Conservation (phyloP, 495 filamentous ascomycete species). For the Astrocystis sublimbata region DNA sequence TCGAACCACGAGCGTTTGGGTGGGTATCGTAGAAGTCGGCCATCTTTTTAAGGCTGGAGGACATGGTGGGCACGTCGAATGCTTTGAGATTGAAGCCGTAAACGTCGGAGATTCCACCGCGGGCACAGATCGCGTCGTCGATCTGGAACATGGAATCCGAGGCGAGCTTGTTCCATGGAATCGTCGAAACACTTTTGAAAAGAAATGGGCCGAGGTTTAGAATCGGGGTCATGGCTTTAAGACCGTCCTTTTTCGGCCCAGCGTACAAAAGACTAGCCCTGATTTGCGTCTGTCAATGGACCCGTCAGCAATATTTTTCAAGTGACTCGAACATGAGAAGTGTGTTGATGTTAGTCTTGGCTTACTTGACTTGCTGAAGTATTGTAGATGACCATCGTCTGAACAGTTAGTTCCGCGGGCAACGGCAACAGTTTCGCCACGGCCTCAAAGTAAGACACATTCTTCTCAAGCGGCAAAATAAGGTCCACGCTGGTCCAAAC, state of each 20-base stretch:
- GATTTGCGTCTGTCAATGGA: background rate
- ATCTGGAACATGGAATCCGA: background rate
- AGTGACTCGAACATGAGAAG: too few species aligned
- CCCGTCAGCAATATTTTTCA: too few species aligned
- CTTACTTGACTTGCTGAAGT: too few species aligned
- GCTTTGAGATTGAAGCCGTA: background rate
- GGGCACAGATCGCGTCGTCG: background rate
- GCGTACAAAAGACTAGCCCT: background rate
- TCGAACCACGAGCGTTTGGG: background rate
- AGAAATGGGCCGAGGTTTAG: background rate
- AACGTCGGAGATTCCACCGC: background rate
- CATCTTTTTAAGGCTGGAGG: background rate
- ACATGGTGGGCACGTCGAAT: background rate
- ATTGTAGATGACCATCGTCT: too few species aligned
- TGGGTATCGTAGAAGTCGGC: background rate
- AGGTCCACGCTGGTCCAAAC: background rate
- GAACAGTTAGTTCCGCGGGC: too few species aligned
- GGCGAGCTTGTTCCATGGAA: background rate
- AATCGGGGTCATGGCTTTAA: background rate
- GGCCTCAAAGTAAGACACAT: background rate
- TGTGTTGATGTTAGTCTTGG: too few species aligned
- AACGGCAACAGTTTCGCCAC: too few species aligned
- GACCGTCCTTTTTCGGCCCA: background rate
- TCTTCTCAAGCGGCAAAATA: background rate
- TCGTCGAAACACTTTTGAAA: background rate